A percentile compares a stretch with the other conserved stretches of the same genome.
phyloP scores from a whole-genome alignment of 1,284 basidiomycete species.

The Ganoderma sinense region DNA sequence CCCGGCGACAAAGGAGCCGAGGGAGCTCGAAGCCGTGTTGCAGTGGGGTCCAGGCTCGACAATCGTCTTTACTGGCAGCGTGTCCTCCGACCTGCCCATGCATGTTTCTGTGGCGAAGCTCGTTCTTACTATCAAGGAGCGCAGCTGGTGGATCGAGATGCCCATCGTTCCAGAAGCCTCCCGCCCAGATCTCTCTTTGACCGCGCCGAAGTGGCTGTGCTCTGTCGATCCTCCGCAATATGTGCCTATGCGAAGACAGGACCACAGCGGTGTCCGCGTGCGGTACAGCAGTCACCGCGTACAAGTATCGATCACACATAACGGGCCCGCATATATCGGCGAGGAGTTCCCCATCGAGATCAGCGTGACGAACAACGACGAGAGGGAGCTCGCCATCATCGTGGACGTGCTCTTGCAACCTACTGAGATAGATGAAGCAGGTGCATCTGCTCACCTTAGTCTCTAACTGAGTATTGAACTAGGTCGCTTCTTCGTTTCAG shows the following conservation, averaged over 20 bases:
- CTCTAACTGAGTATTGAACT: neutral
- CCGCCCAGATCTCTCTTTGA: constrained; percentile 42
- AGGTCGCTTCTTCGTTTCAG: constrained; percentile 42
- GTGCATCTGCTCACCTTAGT: constrained; percentile 48
- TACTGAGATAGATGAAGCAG: constrained; percentile 75
- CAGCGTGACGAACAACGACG: constrained; percentile 73
- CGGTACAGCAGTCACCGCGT: constrained; percentile 69
- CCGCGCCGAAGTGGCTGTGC: constrained; percentile 60
- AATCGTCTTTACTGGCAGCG: constrained; percentile 63
- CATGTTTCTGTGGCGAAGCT: constrained; percentile 58
- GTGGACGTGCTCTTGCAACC: constrained; percentile 84
- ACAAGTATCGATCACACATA: constrained; percentile 60
- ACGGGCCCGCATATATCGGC: constrained; percentile 75
- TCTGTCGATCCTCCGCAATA: constrained; percentile 59
- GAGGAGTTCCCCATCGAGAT: constrained; percentile 80
- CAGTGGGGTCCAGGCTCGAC: constrained; percentile 62
- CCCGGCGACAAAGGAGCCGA: constrained; percentile 31
- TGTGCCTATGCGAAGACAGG: constrained; percentile 56
- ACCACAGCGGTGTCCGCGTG: constrained; percentile 67
- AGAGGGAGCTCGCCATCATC: constrained; percentile 67
- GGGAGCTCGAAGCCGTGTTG: constrained; percentile 49
- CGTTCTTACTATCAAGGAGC: constrained; percentile 59
- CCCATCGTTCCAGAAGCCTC: constrained; percentile 46
- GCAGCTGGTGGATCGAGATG: constrained; percentile 70
- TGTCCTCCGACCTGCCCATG: constrained; percentile 56